Conservation (phyloP, 2,329 filamentous ascomycete genomes). For the Colletotrichum musicola region DNA sequence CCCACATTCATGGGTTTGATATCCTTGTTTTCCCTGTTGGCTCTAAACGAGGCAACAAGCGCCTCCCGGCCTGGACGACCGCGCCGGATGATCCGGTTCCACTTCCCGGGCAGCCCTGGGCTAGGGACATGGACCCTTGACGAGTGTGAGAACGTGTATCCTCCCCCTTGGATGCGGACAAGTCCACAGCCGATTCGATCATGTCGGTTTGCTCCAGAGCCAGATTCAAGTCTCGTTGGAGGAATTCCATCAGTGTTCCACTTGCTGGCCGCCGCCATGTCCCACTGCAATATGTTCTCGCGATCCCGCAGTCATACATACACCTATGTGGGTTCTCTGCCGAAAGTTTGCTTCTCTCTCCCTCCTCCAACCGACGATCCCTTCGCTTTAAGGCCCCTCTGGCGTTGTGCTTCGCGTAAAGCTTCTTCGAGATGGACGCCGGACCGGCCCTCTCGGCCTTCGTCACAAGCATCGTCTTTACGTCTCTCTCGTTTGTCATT, state of each 20-base stretch:
- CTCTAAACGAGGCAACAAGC: background rate
- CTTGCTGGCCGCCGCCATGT: too few species aligned
- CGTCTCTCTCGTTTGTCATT: constrained; percentile 6
- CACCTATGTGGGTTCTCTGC: background rate
- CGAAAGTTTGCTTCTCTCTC: background rate
- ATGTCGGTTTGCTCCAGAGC: too few species aligned
- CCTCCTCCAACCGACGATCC: background rate
- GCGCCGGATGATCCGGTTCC: constrained; percentile 11
- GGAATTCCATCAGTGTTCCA: too few species aligned
- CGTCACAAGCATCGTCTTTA: constrained; percentile 16
- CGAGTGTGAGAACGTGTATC: too few species aligned
- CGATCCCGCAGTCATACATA: background rate
- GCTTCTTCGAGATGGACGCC: constrained; percentile 6
- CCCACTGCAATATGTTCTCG: background rate
- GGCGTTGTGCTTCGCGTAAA: too few species aligned
- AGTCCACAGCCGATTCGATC: too few species aligned
- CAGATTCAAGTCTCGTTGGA: too few species aligned
- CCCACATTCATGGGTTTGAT: background rate
- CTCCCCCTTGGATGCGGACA: too few species aligned
- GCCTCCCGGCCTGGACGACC: constrained; percentile 1
- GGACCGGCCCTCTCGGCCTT: constrained; percentile 16
- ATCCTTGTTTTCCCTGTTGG: background rate
- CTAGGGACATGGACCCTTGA: background rate
- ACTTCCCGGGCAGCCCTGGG: constrained; percentile 1
- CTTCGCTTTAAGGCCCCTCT: background rate